Percentiles rank a stretch among this genome's conserved stretches.
These are phyloP conservation scores for Monilinia laxa DNA, from an alignment of 2,329 filamentous ascomycete genomes.

Conservation along the genomic window DNA sequence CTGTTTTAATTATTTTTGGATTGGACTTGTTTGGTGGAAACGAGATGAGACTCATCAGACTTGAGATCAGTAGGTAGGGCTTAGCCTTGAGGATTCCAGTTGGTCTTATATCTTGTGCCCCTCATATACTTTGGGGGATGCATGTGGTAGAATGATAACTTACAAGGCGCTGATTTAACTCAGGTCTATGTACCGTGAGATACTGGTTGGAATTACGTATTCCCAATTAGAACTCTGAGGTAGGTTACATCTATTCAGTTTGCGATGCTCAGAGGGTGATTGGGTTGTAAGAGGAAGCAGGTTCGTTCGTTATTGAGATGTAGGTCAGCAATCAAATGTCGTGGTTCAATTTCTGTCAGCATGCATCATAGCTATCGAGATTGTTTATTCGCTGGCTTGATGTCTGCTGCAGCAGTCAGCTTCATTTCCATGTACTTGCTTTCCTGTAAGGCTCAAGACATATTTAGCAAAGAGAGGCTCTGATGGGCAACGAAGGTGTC, in stretches of 20 bases:
- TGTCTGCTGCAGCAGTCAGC: not conserved
- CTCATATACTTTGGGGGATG: not conserved
- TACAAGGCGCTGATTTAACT: not conserved
- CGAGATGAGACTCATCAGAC: not conserved
- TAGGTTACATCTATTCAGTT: not conserved
- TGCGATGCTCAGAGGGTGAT: not conserved
- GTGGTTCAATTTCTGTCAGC: conserved; percentile 5
- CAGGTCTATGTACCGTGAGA: not conserved
- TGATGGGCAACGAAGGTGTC: not conserved
- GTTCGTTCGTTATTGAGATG: not conserved
- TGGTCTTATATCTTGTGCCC: not conserved
- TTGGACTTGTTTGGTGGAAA: not conserved
- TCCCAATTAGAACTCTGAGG: not conserved
- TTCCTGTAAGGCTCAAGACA: not conserved
- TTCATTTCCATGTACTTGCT: not conserved
- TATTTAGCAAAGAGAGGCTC: not conserved
- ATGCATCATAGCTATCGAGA: not conserved
- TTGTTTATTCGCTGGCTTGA: not conserved
- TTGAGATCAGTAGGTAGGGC: not conserved
- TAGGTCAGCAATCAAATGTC: conserved; percentile 5
- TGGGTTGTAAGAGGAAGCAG: not conserved
- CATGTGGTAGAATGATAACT: not conserved
- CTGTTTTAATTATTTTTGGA: not conserved
- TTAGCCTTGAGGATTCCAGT: not conserved
- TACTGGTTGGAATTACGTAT: not conserved